phyloP scores from a whole-genome alignment of 768 basidiomycete genomes.

The Auriscalpium vulgare region DNA sequence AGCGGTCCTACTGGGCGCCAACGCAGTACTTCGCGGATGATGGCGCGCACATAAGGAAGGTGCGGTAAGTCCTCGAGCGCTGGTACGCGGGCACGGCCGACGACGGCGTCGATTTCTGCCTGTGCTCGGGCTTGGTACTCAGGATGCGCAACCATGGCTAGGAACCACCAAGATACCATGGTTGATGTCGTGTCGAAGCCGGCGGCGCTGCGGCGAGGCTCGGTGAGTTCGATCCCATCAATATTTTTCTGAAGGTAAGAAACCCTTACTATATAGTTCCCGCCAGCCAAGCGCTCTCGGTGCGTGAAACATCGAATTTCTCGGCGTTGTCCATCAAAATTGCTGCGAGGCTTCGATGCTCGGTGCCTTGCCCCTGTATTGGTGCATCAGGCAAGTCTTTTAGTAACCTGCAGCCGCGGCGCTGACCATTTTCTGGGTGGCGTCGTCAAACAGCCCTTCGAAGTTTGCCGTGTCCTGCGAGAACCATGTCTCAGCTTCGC shows the following conservation, averaged over 20 bases:
- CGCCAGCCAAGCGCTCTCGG: slow-evolving; percentile 9
- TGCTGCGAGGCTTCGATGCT: slow-evolving; percentile 3
- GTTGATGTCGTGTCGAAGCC: slow-evolving; percentile 1
- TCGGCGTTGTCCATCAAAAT: slow-evolving; percentile 1
- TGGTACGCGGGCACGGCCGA: slow-evolving; percentile 12
- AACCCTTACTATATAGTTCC: slow-evolving; percentile 11
- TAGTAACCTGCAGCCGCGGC: no score
- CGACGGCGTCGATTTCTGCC: slow-evolving; percentile 11
- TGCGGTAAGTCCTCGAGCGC: slow-evolving; percentile 3
- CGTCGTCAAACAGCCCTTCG: not conserved
- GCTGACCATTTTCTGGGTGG: no score
- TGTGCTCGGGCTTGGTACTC: slow-evolving; percentile 11
- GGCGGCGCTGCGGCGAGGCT: not conserved
- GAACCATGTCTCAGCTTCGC: slow-evolving; percentile 9
- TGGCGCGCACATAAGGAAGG: slow-evolving; percentile 14
- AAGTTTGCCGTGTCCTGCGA: not conserved
- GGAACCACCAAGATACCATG: slow-evolving; percentile 1
- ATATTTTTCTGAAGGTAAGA: not conserved
- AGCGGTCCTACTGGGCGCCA: not conserved
- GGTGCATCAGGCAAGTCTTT: no score
- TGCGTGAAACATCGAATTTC: no score
- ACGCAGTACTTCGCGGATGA: slow-evolving; percentile 10
- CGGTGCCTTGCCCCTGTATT: slow-evolving; percentile 6
- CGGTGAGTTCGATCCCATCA: not conserved
- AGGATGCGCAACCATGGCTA: slow-evolving; percentile 14